Evolutionary conservation across 23 red algal genomes (phyloP).

Genomic region (Gracilaria domingensis): DNA sequence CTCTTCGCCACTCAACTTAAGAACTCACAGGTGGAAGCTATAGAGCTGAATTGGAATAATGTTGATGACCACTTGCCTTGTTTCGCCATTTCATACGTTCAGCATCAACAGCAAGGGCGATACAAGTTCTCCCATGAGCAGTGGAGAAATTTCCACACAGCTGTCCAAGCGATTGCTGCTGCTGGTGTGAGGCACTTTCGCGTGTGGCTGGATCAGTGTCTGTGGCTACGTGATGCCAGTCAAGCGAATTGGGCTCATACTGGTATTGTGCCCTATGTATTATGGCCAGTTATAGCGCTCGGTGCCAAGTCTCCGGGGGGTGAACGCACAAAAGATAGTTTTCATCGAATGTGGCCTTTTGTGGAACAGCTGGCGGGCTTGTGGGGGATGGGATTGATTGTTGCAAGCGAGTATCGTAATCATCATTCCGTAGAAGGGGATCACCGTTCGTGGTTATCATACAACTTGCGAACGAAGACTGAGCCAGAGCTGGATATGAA

Average conservation of each 20-base stretch:
- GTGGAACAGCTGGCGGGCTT: slow-evolving; percentile 38
- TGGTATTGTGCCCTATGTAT: slow-evolving; percentile 28
- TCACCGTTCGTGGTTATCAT: slow-evolving; percentile 28
- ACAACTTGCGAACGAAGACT: slow-evolving; percentile 17
- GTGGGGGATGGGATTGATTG: slow-evolving; percentile 33
- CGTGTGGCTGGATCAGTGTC: slow-evolving; percentile 53
- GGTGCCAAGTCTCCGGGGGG: slow-evolving; percentile 2
- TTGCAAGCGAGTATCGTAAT: slow-evolving; percentile 32
- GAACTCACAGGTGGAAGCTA: background rate
- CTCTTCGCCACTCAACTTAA: slow-evolving; percentile 22
- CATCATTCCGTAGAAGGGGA: background rate
- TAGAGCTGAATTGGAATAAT: background rate
- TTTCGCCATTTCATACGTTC: slow-evolving; percentile 34
- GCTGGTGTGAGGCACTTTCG: slow-evolving; percentile 13
- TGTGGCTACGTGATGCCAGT: slow-evolving; percentile 46
- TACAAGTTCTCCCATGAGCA: slow-evolving; percentile 30
- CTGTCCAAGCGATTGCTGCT: background rate
- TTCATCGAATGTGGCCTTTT: slow-evolving; percentile 41
- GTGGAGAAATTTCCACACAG: slow-evolving; percentile 27
- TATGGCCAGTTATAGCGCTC: slow-evolving; percentile 31
- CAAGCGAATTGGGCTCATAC: slow-evolving; percentile 46
- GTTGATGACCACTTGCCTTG: slow-evolving; percentile 25
- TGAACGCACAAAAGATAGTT: slow-evolving; percentile 1
- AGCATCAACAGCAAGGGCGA: background rate
- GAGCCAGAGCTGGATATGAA: slow-evolving; percentile 32